Evolutionary conservation across 495 filamentous ascomycete genomes (phyloP), one percentile per base, ranked within the genome.

Genomic region (Cercophora samala): DNA sequence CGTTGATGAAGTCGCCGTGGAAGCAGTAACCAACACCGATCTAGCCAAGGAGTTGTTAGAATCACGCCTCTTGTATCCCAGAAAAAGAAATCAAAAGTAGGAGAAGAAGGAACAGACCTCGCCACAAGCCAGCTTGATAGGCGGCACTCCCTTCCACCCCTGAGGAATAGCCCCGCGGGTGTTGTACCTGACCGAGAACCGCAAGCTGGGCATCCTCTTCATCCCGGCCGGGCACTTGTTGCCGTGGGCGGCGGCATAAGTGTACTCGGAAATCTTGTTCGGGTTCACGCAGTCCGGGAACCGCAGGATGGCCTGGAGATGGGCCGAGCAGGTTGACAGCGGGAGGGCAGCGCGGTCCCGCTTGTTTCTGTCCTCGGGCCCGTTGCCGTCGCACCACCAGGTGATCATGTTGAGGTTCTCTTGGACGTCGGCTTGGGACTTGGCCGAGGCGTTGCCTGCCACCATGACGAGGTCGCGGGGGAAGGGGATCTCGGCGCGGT

Each of bases 401-500:
- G 77, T 79, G 18, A 79, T 68, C 22, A 64, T 71, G 4, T 68
- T 75, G 67, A 75, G 60, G 24, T 76, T 73, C 58, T 79, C 77
- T 22, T 79, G 65, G 54, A 74, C 61, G 56, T 77, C 75, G 21
- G 71, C 64, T 59, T 79, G 75, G 54, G 62, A 69, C 59, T 71
- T 73, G 21, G 75, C 75, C 51, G 52, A 68, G 21, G 75, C 75
- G 55, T 79, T 79, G 54, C 77, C 77, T 8, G 77, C 77, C 1
- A 79, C 70, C 63, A 72, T 71, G 64, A 72, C 64, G 52, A 76
- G 73, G 67, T 87, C 81, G 62, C 81, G 85, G 29, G 88, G 72
- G 80, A 90, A 93, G 58, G 90, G 90, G 68, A 93, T 89, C 84
- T 92, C 91, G 75, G 90, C 90, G 78, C 91, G 91, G 73, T 91